Percentiles rank a stretch among this genome's conserved stretches.
phyloP scores from a whole-genome alignment of 768 basidiomycete species.

The Mycena amicta region DNA sequence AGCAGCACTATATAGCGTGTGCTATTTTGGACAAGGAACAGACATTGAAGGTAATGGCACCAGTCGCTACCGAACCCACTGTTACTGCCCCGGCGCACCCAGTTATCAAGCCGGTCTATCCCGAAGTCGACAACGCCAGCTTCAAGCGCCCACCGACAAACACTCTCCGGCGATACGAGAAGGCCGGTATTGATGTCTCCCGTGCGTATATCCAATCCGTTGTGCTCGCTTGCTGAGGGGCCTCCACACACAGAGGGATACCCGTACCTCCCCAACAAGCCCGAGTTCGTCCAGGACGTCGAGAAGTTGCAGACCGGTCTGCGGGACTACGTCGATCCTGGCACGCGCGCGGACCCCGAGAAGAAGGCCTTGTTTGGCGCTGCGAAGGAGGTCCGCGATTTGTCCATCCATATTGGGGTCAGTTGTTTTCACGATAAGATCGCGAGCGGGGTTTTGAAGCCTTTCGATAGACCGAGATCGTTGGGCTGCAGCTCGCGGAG shows the following conservation, averaged over 20 bases:
- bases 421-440: neutral
- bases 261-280: conserved; percentile 24
- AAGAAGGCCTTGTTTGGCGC: conserved; percentile 25
- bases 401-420: conserved; percentile 23
- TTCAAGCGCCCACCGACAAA: conserved; percentile 22
- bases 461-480: conserved; percentile 20
- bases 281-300: conserved; percentile 25
- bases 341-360: conserved; percentile 22
- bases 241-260: conserved; percentile 15
- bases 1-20: conserved; percentile 13
- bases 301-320: conserved; percentile 22
- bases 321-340: conserved; percentile 23
- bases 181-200: conserved; percentile 23
- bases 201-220: conserved; percentile 3
- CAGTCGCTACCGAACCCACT: conserved; percentile 16
- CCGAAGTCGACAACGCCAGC: conserved; percentile 13
- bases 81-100: conserved; percentile 14
- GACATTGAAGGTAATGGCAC: conserved; percentile 9
- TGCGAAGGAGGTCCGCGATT: conserved; percentile 23
- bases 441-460: neutral
- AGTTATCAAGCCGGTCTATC: conserved; percentile 18
- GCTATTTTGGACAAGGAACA: neutral
- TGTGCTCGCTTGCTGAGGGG: neutral
- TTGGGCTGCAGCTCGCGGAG: conserved; percentile 23
- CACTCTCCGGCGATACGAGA: conserved; percentile 24